Conservation (phyloP, 495 filamentous ascomycete species). For the Chaetomium tenue region DNA sequence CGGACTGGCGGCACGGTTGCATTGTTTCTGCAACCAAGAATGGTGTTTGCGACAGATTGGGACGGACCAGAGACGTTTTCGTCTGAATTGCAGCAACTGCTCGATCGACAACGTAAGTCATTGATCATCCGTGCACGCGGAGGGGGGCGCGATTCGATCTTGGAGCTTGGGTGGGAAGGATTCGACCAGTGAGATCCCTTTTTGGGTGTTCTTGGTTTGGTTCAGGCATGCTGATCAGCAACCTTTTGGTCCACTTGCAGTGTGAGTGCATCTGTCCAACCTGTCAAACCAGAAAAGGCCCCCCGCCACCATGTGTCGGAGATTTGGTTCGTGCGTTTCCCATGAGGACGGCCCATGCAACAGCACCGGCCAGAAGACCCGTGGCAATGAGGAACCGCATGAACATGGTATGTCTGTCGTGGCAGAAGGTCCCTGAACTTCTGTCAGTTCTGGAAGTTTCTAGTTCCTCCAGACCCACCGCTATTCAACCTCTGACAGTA, state of each 20-base stretch:
- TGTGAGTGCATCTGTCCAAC: neutral
- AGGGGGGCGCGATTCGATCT: neutral
- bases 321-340: neutral
- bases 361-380: no score
- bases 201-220: neutral
- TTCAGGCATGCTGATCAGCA: neutral
- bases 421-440: neutral
- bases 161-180: neutral
- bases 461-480: neutral
- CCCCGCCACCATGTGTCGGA: neutral
- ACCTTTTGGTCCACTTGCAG: neutral
- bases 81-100: neutral
- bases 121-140: neutral
- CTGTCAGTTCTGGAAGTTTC: neutral
- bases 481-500: neutral
- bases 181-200: neutral
- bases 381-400: neutral
- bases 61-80: neutral
- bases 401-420: neutral
- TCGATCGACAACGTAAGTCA: neutral
- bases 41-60: neutral
- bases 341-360: neutral
- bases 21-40: slow-evolving; percentile 3
- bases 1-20: neutral
- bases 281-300: neutral